Base-by-base conservation (phyloP, 2,329 filamentous ascomycete genomes). In the Penicillium psychrosexuale region DNA sequence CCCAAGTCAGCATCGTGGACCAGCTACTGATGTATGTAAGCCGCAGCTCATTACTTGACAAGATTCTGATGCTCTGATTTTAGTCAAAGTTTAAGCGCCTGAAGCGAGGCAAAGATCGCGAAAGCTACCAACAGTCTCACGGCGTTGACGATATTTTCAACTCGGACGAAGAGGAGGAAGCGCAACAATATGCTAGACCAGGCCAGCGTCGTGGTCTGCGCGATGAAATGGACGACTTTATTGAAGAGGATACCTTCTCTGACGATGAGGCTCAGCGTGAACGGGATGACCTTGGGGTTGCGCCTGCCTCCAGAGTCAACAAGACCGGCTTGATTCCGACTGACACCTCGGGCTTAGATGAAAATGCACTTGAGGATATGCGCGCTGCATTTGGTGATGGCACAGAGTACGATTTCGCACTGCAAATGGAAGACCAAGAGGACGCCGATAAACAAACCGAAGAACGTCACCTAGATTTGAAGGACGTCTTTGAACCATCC, bases 401-500 rank as follows among this genome's bases (percentile, higher is more conserved):
- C 53, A 91, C 90, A 61, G 94, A 99, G 69, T 99, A 97, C 69
- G 87, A 92, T 64, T 99, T 95, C 86, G 94, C 93, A 8, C 78
- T 99, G 45, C 89, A 93, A 49, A 81, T 93, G 67, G 92, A 97
- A 72, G 89, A 94, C 43, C 87, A 91, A 47, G 88, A 92, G 61
- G 82, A 85, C 54, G 90, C 95, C 61, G 86, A 90, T 45, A 85
- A 88, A 54, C 82, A 89, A 61, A 83, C 86, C 56, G 89, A 90
- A 58, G 90, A 95, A 62, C 89, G 92, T 66, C 87, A 87, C 42
- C 84, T 97, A 39, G 91, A 97, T 73, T 83, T 99, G 59, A 97
- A 97, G 77, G 93, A 99, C 70, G 93, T 99, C 47, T 99, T 99
- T 67, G 94, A 99, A 74, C 94, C 94, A 0, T 96, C 92, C 3